phyloP scores from a whole-genome alignment of 805 yeast genomes.

The Candida sanyiensis region DNA sequence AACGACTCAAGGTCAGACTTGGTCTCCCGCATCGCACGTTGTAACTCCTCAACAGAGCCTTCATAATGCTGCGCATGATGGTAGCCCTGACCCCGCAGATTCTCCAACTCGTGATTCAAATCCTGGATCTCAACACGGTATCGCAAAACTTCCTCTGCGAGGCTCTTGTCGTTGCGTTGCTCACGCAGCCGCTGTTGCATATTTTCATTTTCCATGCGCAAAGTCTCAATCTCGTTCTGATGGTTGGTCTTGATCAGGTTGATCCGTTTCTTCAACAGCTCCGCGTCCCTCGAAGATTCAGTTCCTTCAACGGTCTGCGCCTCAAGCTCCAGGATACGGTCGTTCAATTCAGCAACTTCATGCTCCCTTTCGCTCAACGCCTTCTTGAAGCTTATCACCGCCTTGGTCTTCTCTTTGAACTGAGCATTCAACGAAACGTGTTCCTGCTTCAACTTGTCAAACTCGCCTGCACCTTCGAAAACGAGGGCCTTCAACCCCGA shows the following conservation, averaged over 20 bases:
- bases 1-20: slow-evolving; percentile 18
- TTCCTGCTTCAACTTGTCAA: slow-evolving; percentile 15
- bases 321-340: slow-evolving; percentile 14
- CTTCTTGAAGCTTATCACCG: slow-evolving; percentile 13
- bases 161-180: slow-evolving; percentile 4
- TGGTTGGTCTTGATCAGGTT: slow-evolving; percentile 20
- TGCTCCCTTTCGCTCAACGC: slow-evolving; percentile 17
- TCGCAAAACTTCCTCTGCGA: slow-evolving; percentile 11
- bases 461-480: slow-evolving; percentile 13
- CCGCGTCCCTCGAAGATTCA: slow-evolving; percentile 17
- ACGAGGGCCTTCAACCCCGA: slow-evolving; percentile 14
- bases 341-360: slow-evolving; percentile 12
- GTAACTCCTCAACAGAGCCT: slow-evolving; percentile 10
- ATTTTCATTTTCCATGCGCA: slow-evolving; percentile 14
- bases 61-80: slow-evolving; percentile 14
- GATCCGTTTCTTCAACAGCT: slow-evolving; percentile 20
- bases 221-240: slow-evolving; percentile 18
- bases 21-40: slow-evolving; percentile 11
- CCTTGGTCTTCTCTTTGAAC: slow-evolving; percentile 14
- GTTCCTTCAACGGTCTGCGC: slow-evolving; percentile 13
- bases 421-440: slow-evolving; percentile 11
- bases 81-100: slow-evolving; percentile 12
- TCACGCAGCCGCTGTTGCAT: slow-evolving; percentile 10
- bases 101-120: slow-evolving; percentile 15
- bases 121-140: slow-evolving; percentile 15